Evolutionary conservation across 371 early-diverging fungal species (phyloP).

Genomic region (Apophysomyces variabilis): DNA sequence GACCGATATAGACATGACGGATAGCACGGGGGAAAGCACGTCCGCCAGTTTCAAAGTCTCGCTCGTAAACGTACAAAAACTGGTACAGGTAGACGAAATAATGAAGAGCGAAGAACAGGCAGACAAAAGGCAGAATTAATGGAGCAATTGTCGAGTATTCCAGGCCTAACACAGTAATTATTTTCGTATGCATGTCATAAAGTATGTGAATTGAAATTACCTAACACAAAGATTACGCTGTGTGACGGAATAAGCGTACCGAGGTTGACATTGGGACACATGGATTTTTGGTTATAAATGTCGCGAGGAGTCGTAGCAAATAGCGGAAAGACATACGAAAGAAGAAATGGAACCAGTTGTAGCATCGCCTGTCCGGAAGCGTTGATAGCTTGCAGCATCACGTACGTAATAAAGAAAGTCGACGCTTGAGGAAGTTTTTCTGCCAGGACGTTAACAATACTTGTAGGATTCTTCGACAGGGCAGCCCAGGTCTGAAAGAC

Average conservation of each 20-base stretch:
- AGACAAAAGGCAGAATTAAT: slow-evolving; percentile 76
- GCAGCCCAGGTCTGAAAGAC: slow-evolving; percentile 50
- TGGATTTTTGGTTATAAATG: slow-evolving; percentile 56
- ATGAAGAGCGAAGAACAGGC: slow-evolving; percentile 73
- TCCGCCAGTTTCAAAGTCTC: slow-evolving; percentile 67
- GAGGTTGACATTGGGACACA: slow-evolving; percentile 45
- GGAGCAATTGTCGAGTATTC: slow-evolving; percentile 84
- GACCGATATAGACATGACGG: slow-evolving; percentile 69
- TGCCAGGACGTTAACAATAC: slow-evolving; percentile 57
- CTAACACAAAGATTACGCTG: slow-evolving; percentile 68
- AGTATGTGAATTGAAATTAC: slow-evolving; percentile 16
- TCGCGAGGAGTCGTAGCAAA: slow-evolving; percentile 80
- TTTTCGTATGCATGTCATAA: neutral
- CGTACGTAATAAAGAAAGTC: slow-evolving; percentile 83
- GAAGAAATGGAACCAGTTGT: slow-evolving; percentile 66
- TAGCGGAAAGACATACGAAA: slow-evolving; percentile 67
- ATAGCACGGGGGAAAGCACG: slow-evolving; percentile 71
- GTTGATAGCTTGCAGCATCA: slow-evolving; percentile 72
- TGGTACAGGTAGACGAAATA: slow-evolving; percentile 82
- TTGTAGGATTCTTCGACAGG: slow-evolving; percentile 50
- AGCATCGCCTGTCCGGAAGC: slow-evolving; percentile 71
- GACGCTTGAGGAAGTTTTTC: slow-evolving; percentile 69
- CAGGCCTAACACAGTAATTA: slow-evolving; percentile 53
- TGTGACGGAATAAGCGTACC: slow-evolving; percentile 65
- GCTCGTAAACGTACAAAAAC: slow-evolving; percentile 77